These are phyloP conservation scores for Termitomyces bulborhizus DNA, from an alignment of 768 basidiomycete species.

Conservation along the genomic window DNA sequence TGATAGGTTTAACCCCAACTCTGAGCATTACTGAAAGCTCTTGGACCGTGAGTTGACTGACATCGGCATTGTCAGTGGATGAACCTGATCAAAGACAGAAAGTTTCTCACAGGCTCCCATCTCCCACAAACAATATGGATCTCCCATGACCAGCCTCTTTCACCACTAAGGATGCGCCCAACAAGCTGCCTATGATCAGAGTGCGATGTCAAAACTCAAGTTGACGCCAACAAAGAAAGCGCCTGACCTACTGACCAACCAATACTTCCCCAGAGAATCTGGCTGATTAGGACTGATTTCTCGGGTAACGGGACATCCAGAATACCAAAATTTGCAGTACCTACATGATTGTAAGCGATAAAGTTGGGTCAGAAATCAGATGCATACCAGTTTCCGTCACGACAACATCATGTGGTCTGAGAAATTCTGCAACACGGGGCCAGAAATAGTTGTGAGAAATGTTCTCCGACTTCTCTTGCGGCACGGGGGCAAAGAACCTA, in stretches of 20 bases:
- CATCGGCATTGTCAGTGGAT: background rate
- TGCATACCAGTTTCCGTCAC: conserved; percentile 76
- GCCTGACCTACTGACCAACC: conserved; percentile 77
- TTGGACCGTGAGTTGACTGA: conserved; percentile 72
- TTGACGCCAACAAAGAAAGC: background rate
- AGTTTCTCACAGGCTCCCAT: conserved; percentile 66
- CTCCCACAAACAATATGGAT: conserved; percentile 81
- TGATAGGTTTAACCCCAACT: conserved; percentile 67
- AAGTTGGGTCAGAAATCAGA: background rate
- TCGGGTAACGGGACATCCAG: conserved; percentile 74
- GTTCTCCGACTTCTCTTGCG: conserved; percentile 39
- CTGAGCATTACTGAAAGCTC: conserved; percentile 83
- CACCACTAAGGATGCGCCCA: conserved; percentile 81
- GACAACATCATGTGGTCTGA: conserved; percentile 67
- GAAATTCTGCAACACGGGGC: conserved; percentile 72
- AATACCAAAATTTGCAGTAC: conserved; percentile 82
- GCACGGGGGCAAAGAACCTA: conserved; percentile 34
- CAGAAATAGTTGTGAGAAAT: conserved; percentile 84
- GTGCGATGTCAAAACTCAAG: background rate
- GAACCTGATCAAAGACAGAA: background rate
- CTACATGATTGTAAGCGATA: conserved; percentile 17
- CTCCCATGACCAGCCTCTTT: conserved; percentile 54
- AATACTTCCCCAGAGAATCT: conserved; percentile 89
- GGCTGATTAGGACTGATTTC: conserved; percentile 58
- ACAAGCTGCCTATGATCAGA: conserved; percentile 40